Evolutionary conservation across 192 early-diverging fungal genomes (phyloP).

Genomic region (Phlyctochytrium arcticum): DNA sequence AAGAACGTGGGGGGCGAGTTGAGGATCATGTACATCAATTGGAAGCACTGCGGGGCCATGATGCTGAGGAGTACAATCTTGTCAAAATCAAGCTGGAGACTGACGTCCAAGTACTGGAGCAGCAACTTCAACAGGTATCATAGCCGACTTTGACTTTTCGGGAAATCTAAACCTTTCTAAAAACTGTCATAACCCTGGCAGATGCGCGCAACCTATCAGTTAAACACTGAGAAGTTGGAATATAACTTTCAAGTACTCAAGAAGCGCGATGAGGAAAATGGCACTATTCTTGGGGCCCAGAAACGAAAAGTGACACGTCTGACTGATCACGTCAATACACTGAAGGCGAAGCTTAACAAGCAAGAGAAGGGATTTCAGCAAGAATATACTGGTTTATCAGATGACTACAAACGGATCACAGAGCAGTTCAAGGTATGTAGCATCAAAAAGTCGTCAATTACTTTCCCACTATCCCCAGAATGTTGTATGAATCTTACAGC

Average conservation of each 20-base stretch:
- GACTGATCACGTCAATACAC: conserved; percentile 51
- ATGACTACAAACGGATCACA: conserved; percentile 55
- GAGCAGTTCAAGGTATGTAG: conserved; percentile 49
- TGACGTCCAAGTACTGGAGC: conserved; percentile 61
- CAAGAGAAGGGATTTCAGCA: conserved; percentile 49
- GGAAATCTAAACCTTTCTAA: neutral
- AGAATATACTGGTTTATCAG: conserved; percentile 47
- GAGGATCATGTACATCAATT: conserved; percentile 53
- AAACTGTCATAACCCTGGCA: neutral
- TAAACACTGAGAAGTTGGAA: conserved; percentile 61
- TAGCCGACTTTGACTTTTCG: neutral
- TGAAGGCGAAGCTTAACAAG: conserved; percentile 51
- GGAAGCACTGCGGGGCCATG: conserved; percentile 48
- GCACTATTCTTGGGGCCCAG: conserved; percentile 52
- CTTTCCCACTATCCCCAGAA: no score
- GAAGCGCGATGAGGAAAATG: conserved; percentile 62
- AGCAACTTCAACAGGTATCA: conserved; percentile 53
- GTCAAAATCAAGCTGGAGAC: conserved; percentile 63
- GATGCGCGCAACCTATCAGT: conserved; percentile 58
- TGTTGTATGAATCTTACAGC: no score
- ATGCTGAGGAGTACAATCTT: conserved; percentile 60
- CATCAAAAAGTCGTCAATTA: neutral
- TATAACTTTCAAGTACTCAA: conserved; percentile 63
- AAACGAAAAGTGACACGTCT: conserved; percentile 56
- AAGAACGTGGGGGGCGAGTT: conserved; percentile 49